Evolutionary conservation across 179 eudicot genomes (phyloP).

Genomic region (Monotropa hypopitys): DNA sequence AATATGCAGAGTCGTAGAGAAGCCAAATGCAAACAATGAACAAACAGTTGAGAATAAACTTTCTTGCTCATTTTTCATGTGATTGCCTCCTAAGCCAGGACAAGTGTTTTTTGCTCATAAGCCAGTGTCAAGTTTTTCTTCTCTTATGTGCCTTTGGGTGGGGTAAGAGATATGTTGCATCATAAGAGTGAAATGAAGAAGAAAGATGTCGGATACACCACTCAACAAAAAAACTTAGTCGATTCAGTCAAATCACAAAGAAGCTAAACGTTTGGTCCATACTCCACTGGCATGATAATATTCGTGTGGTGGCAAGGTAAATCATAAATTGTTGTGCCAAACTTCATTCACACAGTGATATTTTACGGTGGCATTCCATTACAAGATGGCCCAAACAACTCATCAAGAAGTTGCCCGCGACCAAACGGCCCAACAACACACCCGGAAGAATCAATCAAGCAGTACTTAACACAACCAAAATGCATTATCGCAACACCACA

Average conservation of each 20-base stretch:
- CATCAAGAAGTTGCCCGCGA: not conserved
- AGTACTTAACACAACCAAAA: not conserved
- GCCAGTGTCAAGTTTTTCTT: not conserved
- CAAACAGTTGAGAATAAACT: not conserved
- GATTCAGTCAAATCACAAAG: conserved; percentile 1
- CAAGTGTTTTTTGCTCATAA: not conserved
- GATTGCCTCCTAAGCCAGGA: not conserved
- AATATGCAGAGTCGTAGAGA: not conserved
- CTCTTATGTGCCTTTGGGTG: not conserved
- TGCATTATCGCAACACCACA: not conserved
- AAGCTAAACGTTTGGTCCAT: not conserved
- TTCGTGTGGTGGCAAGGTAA: not conserved
- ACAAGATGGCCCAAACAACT: not conserved
- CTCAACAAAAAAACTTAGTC: not conserved
- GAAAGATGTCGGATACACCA: not conserved
- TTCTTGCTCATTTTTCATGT: not conserved
- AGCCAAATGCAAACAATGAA: not conserved
- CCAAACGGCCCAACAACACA: not conserved
- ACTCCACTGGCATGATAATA: not conserved
- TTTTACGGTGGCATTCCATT: not conserved
- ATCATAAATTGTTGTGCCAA: not conserved
- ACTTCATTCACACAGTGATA: not conserved
- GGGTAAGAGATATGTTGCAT: not conserved
- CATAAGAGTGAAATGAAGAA: not conserved
- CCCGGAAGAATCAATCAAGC: not conserved